Evolutionary conservation across 306 rosid species (phyloP).

Genomic region (Cucurbita pepo): DNA sequence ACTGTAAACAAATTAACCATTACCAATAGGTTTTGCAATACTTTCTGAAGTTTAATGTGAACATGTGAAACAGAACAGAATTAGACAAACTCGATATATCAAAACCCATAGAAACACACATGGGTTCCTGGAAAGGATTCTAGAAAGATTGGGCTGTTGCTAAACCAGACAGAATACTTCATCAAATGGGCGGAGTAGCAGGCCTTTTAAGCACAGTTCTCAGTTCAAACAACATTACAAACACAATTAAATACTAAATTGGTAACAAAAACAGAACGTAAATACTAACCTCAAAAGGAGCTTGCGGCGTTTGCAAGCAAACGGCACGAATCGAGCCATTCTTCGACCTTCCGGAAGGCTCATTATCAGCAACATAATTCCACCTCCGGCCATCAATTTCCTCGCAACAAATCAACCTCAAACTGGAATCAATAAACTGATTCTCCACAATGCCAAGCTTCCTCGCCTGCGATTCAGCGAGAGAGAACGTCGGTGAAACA

Average conservation of each 20-base stretch:
- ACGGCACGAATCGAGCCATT: constrained; percentile 61
- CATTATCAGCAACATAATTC: constrained; percentile 66
- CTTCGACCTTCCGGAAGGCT: constrained; percentile 29
- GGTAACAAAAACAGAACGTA: not conserved
- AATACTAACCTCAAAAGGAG: constrained; percentile 47
- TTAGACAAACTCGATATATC: not conserved
- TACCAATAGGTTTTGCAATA: not conserved
- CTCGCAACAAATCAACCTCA: constrained; percentile 63
- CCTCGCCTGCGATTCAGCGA: constrained; percentile 8
- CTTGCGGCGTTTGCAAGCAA: constrained; percentile 41
- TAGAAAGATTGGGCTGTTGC: not conserved
- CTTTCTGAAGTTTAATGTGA: not conserved
- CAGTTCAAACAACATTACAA: not conserved
- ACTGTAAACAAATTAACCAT: not conserved
- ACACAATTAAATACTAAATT: not conserved
- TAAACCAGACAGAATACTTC: not conserved
- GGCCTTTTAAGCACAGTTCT: not conserved
- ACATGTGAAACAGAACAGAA: not conserved
- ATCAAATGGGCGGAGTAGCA: not conserved
- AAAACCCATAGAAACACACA: not conserved
- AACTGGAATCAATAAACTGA: constrained; percentile 26
- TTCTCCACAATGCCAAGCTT: constrained; percentile 13
- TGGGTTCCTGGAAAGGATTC: not conserved
- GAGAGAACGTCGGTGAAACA: constrained; percentile 4
- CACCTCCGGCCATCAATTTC: constrained; percentile 80